Conservation (phyloP, 2,329 filamentous ascomycete species). For the Gliomastix tumulicola region DNA sequence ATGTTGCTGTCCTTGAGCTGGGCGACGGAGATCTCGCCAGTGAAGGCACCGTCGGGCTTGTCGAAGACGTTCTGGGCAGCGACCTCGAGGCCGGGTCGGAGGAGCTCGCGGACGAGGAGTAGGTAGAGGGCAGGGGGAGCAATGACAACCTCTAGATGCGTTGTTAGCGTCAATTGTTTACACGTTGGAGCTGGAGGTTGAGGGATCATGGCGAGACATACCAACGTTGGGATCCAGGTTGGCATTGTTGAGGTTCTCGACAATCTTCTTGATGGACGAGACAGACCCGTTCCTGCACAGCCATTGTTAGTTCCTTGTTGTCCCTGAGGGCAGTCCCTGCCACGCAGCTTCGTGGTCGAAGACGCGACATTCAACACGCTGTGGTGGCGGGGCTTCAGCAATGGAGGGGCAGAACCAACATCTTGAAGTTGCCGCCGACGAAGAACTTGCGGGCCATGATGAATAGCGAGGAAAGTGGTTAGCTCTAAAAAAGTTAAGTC, state of each 20-base stretch:
- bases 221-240: conserved; percentile 69
- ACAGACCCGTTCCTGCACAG: conserved; percentile 88
- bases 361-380: no score
- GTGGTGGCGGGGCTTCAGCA: neutral
- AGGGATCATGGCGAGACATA: conserved; percentile 32
- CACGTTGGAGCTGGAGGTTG: neutral
- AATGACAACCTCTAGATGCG: conserved; percentile 76
- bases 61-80: conserved; percentile 96
- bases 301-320: no score
- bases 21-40: conserved; percentile 87
- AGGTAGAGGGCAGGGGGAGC: conserved; percentile 89
- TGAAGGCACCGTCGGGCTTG: conserved; percentile 95
- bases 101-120: conserved; percentile 71
- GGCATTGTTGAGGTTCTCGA: conserved; percentile 81
- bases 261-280: conserved; percentile 84
- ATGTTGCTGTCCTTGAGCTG: conserved; percentile 88
- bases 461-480: no score
- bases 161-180: conserved; percentile 1
- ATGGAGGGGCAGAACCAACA: conserved; percentile 57
- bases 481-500: no score
- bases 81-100: conserved; percentile 72
- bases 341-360: no score
- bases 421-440: conserved; percentile 99
- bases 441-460: conserved; percentile 95
- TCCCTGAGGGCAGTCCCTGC: no score